Base-by-base conservation (phyloP, 495 filamentous ascomycete species). In the Podospora pseudoanserina region DNA sequence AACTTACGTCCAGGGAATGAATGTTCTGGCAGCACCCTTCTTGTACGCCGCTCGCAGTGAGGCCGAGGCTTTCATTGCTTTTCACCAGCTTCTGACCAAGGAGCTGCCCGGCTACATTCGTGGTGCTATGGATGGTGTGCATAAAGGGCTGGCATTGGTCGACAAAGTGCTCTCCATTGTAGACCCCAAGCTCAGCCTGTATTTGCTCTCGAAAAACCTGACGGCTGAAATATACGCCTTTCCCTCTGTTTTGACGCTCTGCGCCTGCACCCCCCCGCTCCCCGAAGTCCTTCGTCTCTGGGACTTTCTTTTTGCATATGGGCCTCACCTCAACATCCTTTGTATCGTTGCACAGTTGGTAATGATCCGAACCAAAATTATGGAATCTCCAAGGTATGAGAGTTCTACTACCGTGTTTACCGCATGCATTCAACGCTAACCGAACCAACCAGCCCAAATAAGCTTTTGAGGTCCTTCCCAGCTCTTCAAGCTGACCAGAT, bases 1-100 rank as follows among this genome's bases (percentile, higher is more conserved):
- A 15, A 92, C 91, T 64, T 99, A 99, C 76, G 96, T 98, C 5
- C 95, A 99, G 76, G 95, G 95, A 67, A 98, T 99, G 95, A 99
- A 98, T 75, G 94, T 98, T n/a, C 86, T 99, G n/a, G 94, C 92
- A 49, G 95, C 95, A 9, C 96, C 95, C 0, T 97, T 99, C 73
- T 85, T 98, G 56, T 99, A 99, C 78, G 93, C 94, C 3, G 93
- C 95, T 19, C 89, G 92, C 68, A 96, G 92, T 73, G 95, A 99
- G 78, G 91, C 93, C 0, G 93, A 99, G 76, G 95, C 96, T 13
- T 98, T 97, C 66, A 88, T 91, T 30, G 88, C 93, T 11, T 98
- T 99, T 76, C 87, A 96, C 74, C 87, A 88, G 55, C 94, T 97
- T 69, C 88, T 98, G 69, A 95, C 92, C 9, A 84, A 84, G 49